These are phyloP conservation scores for Colletotrichum brevisporum DNA, from an alignment of 2,329 filamentous ascomycete species.

Conservation along the genomic window DNA sequence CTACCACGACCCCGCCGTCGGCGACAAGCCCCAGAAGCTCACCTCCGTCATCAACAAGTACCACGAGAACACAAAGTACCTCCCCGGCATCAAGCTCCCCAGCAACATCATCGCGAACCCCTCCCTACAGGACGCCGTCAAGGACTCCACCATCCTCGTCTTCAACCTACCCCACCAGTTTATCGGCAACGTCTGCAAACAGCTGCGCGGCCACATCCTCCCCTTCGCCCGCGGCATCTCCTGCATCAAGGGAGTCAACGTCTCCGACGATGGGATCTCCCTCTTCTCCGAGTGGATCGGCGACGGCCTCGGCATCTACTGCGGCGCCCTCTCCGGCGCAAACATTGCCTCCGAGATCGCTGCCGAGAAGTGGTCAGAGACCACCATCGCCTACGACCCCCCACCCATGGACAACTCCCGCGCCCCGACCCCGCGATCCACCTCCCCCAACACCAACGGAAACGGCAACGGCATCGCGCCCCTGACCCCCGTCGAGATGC, in stretches of 20 bases:
- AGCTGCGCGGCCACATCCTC: slow-evolving; percentile 88
- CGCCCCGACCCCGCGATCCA: slow-evolving; percentile 71
- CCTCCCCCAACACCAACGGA: slow-evolving; percentile 66
- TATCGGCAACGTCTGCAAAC: slow-evolving; percentile 87
- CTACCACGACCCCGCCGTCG: slow-evolving; percentile 76
- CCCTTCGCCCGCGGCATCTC: slow-evolving; percentile 94
- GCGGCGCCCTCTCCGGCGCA: slow-evolving; percentile 92
- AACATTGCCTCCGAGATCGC: slow-evolving; percentile 98
- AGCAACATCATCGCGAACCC: slow-evolving; percentile 88
- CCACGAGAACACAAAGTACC: slow-evolving; percentile 98
- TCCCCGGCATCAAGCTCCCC: slow-evolving; percentile 88
- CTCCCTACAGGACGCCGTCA: slow-evolving; percentile 83
- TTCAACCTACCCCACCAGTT: slow-evolving; percentile 99
- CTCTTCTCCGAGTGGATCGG: slow-evolving; percentile 97
- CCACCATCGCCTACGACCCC: slow-evolving; percentile 95
- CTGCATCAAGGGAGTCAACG: slow-evolving; percentile 98
- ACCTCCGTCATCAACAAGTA: slow-evolving; percentile 90
- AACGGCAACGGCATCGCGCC: slow-evolving; percentile 52
- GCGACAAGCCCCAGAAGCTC: slow-evolving; percentile 84
- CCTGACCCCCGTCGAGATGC: slow-evolving; percentile 63
- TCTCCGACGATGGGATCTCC: slow-evolving; percentile 86
- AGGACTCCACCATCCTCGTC: slow-evolving; percentile 87
- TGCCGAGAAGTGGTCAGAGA: slow-evolving; percentile 96
- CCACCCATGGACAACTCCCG: slow-evolving; percentile 86
- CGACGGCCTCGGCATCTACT: slow-evolving; percentile 92